Evolutionary conservation across 2,329 filamentous ascomycete species (phyloP).

Genomic region (Phialophora verrucosa): DNA sequence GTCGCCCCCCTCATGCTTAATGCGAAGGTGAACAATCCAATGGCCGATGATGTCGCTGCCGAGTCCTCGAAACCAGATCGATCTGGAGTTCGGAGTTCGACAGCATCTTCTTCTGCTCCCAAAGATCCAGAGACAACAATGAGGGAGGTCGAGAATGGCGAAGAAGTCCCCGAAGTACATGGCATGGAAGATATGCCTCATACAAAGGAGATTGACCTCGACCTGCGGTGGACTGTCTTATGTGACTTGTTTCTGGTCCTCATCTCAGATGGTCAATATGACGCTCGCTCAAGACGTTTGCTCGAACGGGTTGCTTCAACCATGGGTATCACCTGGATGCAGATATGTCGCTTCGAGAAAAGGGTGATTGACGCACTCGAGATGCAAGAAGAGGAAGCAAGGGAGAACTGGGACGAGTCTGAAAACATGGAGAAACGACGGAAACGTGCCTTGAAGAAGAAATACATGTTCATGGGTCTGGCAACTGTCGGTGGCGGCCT

Average conservation of each 20-base stretch:
- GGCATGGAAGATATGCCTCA: conserved; percentile 81
- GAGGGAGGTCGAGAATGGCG: conserved; percentile 65
- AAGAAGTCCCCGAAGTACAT: conserved; percentile 78
- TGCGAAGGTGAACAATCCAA: conserved; percentile 88
- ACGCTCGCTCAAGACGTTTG: conserved; percentile 81
- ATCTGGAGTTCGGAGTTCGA: conserved; percentile 44
- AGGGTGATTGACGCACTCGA: conserved; percentile 94
- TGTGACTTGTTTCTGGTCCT: conserved; percentile 94
- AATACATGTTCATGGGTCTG: conserved; percentile 93
- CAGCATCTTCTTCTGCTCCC: conserved; percentile 42
- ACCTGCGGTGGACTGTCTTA: conserved; percentile 93
- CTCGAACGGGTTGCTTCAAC: conserved; percentile 81
- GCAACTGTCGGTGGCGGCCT: conserved; percentile 94
- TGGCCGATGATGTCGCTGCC: conserved; percentile 61
- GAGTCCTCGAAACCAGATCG: conserved; percentile 30
- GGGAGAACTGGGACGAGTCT: conserved; percentile 97
- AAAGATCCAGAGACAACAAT: conserved; percentile 35
- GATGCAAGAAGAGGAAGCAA: conserved; percentile 93
- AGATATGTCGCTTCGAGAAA: conserved; percentile 97
- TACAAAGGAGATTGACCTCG: conserved; percentile 87
- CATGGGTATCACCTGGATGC: conserved; percentile 83
- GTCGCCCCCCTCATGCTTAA: conserved; percentile 89
- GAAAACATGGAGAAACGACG: conserved; percentile 87
- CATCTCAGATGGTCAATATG: conserved; percentile 95
- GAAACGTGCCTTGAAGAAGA: conserved; percentile 78